Base-by-base conservation (phyloP, 495 filamentous ascomycete genomes). In the Penicillium macrosclerotiorum region DNA sequence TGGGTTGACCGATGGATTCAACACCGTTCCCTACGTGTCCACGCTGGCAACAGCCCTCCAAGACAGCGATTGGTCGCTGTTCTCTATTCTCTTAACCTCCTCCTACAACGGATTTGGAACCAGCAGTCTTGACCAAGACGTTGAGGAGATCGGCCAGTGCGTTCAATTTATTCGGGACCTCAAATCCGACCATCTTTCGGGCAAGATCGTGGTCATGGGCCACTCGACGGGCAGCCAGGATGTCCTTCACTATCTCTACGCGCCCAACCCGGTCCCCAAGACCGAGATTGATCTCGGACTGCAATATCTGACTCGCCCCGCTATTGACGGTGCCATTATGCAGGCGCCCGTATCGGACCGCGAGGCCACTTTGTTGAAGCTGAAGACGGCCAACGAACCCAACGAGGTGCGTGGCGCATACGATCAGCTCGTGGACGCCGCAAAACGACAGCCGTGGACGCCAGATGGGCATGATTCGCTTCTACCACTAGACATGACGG, bases 141-240 rank as follows among this genome's bases (percentile, higher is more conserved):
- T 84, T 12, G 63, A 75, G 16, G 89, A 98, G 62, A 76, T 96
- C 33, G 77, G 72, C 0, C 66, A 79, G 16, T 76, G 86, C 38
- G 85, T 96, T n/a, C 59, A 71, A 14, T 91, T 90, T 57, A 79
- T 96, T 37, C 73, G 72, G 3, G 55, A 60, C n/a, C 60, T 56
- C 46, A 69, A 67, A 32, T 52, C 49, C 1, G 37, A 37, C 37
- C 53, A 38, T 8, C 33, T 62, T 29, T 50, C 60, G 8, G 61
- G 71, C 8, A 88, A 84, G 57, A 70, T 95, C n/a, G 84, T 92
- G 7, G 62, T 96, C 8, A 81, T 98, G 78, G 93, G 93, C 8
- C 89, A 95, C 52, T 90, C 85, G 2, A 89, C 85, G 0, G 93
- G 93, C 2, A 89, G 86, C 48, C 93, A 95, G 69, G 90, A 95